Conservation (phyloP, 2,329 filamentous ascomycete species). For the Dothideomycetidae sp. region DNA sequence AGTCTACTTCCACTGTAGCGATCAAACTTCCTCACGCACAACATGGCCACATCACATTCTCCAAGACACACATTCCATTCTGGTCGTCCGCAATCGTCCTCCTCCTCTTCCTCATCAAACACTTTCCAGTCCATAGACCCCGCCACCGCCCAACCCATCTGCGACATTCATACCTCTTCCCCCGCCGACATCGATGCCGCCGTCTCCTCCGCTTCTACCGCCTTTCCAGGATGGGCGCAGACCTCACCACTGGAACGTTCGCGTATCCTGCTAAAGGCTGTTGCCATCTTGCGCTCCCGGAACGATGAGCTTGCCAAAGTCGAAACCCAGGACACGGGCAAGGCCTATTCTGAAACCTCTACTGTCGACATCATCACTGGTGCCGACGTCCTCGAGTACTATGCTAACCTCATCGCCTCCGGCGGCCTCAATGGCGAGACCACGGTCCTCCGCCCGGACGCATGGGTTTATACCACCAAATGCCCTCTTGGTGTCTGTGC, state of each 20-base stretch:
- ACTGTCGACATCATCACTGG: conserved; percentile 72
- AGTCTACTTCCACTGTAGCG: no score
- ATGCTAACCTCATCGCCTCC: conserved; percentile 61
- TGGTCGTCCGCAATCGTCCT: conserved; percentile 50
- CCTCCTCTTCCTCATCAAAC: conserved; percentile 38
- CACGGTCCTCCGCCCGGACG: conserved; percentile 56
- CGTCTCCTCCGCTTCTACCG: conserved; percentile 52
- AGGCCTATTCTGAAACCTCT: conserved; percentile 71
- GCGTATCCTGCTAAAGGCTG: conserved; percentile 64
- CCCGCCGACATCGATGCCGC: conserved; percentile 54
- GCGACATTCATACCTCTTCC: conserved; percentile 58
- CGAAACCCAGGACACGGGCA: conserved; percentile 77
- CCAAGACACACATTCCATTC: conserved; percentile 50
- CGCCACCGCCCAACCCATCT: conserved; percentile 52
- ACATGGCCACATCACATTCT: conserved; percentile 2
- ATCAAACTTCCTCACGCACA: no score
- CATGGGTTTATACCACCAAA: conserved; percentile 72
- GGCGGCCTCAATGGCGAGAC: conserved; percentile 72
- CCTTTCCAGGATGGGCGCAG: conserved; percentile 62
- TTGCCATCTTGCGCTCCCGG: conserved; percentile 54
- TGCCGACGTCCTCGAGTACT: conserved; percentile 76
- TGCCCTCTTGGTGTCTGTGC: conserved; percentile 71
- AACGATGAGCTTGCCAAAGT: conserved; percentile 68
- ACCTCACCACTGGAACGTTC: conserved; percentile 62
- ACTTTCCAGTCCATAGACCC: conserved; percentile 64